Percentiles rank a stretch among this genome's conserved stretches.
These are phyloP conservation scores for Epichloe elymi DNA, from an alignment of 2,329 filamentous ascomycete genomes.

Conservation along the genomic window DNA sequence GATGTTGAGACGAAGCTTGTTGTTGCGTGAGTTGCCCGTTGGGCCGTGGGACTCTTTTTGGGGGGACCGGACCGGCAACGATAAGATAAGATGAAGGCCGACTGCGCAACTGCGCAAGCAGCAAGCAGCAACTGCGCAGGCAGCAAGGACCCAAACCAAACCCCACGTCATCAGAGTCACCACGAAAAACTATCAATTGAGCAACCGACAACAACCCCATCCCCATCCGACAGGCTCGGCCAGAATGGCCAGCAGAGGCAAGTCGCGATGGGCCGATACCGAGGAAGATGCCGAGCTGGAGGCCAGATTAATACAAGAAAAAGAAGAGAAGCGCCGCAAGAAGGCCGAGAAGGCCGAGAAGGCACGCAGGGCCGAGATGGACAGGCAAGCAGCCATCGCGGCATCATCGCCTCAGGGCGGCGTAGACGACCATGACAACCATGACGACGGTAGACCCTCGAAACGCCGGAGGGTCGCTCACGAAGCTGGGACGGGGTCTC, in stretches of 20 bases:
- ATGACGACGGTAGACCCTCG: slow-evolving; percentile 30
- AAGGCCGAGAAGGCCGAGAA: slow-evolving; percentile 82
- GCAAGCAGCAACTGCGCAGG: background rate
- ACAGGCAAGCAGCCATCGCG: background rate
- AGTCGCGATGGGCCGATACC: slow-evolving; percentile 79
- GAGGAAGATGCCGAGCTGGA: slow-evolving; percentile 68
- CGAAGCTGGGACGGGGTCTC: slow-evolving; percentile 18
- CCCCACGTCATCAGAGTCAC: too few species aligned
- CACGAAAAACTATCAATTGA: too few species aligned
- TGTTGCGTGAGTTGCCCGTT: background rate
- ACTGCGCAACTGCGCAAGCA: background rate
- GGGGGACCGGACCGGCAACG: background rate
- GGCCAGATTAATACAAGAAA: slow-evolving; percentile 62
- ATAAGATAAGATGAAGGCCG: background rate
- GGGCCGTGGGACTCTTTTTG: background rate
- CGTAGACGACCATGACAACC: slow-evolving; percentile 14
- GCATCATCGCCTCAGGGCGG: background rate
- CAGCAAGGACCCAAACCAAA: background rate
- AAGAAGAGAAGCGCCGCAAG: slow-evolving; percentile 74
- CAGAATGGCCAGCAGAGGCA: slow-evolving; percentile 45
- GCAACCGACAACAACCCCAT: background rate
- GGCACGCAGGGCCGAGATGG: slow-evolving; percentile 50
- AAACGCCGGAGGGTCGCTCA: slow-evolving; percentile 51
- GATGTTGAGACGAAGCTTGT: background rate
- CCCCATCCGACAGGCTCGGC: background rate